Percentiles rank a stretch among this genome's conserved stretches.
phyloP scores from a whole-genome alignment of 148 eudicot genomes.

The Nepenthes mirabilis region DNA sequence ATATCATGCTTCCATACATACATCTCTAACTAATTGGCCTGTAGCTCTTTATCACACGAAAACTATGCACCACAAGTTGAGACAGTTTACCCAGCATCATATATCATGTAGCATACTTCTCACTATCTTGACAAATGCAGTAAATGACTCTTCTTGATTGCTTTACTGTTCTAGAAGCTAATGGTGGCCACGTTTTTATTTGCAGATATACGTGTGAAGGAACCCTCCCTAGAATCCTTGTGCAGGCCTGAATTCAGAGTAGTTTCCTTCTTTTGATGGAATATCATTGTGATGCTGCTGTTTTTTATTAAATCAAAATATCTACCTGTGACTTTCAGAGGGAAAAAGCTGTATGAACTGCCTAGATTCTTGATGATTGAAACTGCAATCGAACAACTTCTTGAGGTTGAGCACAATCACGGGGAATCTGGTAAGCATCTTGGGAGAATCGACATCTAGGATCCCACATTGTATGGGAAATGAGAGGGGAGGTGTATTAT shows the following conservation, averaged over 20 bases:
- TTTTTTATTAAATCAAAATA: neutral
- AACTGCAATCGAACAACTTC: slow-evolving; percentile 84
- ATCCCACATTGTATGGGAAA: no score
- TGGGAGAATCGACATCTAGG: neutral
- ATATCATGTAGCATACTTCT: no score
- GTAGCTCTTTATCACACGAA: no score
- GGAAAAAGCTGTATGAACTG: slow-evolving; percentile 79
- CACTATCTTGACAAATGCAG: neutral
- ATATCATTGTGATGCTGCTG: neutral
- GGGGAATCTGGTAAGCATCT: slow-evolving; percentile 48
- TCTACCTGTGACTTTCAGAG: slow-evolving; percentile 29
- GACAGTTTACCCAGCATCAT: no score
- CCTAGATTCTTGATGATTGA: slow-evolving; percentile 78
- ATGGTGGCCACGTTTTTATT: slow-evolving; percentile 1
- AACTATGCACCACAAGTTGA: no score
- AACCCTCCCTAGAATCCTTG: slow-evolving; percentile 79
- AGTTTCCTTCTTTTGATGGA: neutral
- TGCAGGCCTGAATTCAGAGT: slow-evolving; percentile 45
- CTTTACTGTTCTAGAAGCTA: neutral
- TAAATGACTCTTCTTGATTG: neutral
- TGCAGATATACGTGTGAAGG: slow-evolving; percentile 93
- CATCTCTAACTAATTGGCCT: no score
- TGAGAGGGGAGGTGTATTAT: no score
- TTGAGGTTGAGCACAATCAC: slow-evolving; percentile 65
- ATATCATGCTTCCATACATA: no score